Base-by-base conservation (phyloP, 805 yeast species). In the Zygotorulaspora danielsina region DNA sequence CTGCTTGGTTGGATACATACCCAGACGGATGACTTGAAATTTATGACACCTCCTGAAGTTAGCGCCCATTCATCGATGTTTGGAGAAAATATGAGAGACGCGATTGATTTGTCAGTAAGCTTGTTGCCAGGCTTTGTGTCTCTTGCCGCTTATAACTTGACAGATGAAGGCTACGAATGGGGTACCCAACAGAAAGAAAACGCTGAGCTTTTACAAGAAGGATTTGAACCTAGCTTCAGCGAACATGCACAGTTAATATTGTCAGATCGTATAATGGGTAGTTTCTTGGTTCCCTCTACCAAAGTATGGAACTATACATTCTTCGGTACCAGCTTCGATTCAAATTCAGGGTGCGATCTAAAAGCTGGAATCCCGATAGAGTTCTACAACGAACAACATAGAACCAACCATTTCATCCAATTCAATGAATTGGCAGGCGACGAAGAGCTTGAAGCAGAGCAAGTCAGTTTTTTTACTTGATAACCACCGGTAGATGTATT, bases 1-100 rank as follows among this genome's bases (percentile, higher is more conserved):
- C 75, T 93, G 4, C 61, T 93, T 12, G 98, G 98, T 1, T 85
- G 96, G 95, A 74, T 93, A n/a, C 97, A 90, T 57, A 85, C 97
- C 0, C 87, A 82, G 58, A 71, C 82, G 1, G 76, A 75, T 13
- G 95, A 84, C 26, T 48, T 72, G 5, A 73, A 75, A 34, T 68
- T 71, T 36, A 72, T 89, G 66, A 67, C 83, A 5, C 79, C 96
- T 0, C 64, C 72, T 24, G 97, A 90, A 48, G 75, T 86, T 11
- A 71, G 83, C 2, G 73, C 78, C 0, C 83, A 79, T 39, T 46
- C 70, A 5, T 55, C 67, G 18, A 42, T 68, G 21, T 66, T 72
- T 13, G 51, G 59, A 2, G 59, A 63, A 10, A 53, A 55, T 10
- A 67, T 61, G 36, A 47, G 59, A 0, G 65, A 69, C 16, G 61